Conservation (phyloP, 306 rosid genomes). For the Cicer cuneatum region DNA sequence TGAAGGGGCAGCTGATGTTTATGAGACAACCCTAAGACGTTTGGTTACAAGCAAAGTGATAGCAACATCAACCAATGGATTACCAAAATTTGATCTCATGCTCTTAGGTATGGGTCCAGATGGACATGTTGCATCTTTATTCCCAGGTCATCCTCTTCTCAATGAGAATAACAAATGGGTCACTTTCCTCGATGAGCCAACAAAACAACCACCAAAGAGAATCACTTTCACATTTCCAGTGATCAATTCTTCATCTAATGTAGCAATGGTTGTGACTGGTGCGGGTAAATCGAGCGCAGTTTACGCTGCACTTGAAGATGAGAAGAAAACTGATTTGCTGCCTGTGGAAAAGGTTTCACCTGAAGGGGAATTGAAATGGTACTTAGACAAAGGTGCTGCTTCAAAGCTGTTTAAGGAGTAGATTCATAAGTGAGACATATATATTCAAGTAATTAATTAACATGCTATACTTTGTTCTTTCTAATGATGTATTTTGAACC, state of each 20-base stretch:
- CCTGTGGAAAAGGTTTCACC: slow-evolving; percentile 73
- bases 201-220: slow-evolving; percentile 79
- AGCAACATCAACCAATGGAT: slow-evolving; percentile 50
- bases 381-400: slow-evolving; percentile 80
- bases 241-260: slow-evolving; percentile 69
- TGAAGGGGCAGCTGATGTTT: slow-evolving; percentile 84
- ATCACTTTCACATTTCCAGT: slow-evolving; percentile 76
- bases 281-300: slow-evolving; percentile 66
- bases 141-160: slow-evolving; percentile 70
- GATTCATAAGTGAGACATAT: background rate
- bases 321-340: slow-evolving; percentile 49
- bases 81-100: slow-evolving; percentile 83
- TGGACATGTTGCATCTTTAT: slow-evolving; percentile 84
- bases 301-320: slow-evolving; percentile 55
- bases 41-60: slow-evolving; percentile 57
- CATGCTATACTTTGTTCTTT: background rate
- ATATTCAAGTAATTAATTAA: background rate
- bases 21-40: slow-evolving; percentile 64
- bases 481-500: background rate
- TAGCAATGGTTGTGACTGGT: slow-evolving; percentile 73
- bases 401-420: slow-evolving; percentile 60
- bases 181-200: slow-evolving; percentile 67
- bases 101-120: slow-evolving; percentile 89
- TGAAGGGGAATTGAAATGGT: slow-evolving; percentile 72
- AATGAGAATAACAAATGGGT: slow-evolving; percentile 75